These are phyloP conservation scores for Lotus japonicus DNA, from an alignment of 306 rosid species.

Conservation along the genomic window DNA sequence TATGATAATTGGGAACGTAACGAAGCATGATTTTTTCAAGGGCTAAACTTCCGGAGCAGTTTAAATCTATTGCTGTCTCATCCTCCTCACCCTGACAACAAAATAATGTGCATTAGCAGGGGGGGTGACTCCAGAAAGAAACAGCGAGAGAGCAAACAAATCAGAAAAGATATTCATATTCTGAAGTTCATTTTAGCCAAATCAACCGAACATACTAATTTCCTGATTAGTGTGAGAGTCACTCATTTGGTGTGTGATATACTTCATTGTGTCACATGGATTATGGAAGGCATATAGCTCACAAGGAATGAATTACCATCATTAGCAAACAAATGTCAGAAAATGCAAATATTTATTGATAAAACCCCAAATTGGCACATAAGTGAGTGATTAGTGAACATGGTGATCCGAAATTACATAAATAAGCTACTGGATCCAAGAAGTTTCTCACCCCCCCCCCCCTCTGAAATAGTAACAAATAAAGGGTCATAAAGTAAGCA, in stretches of 20 bases:
- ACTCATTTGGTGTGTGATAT: not conserved
- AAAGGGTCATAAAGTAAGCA: not conserved
- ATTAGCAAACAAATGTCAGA: not conserved
- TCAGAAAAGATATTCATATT: not conserved
- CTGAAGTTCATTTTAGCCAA: not conserved
- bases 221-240: not conserved
- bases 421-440: constrained; percentile 14
- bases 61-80: constrained; percentile 78
- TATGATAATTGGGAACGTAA: constrained; percentile 64
- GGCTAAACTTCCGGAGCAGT: constrained; percentile 77
- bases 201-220: constrained; percentile 4
- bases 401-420: not conserved
- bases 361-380: not conserved
- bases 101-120: constrained; percentile 13
- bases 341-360: constrained; percentile 3
- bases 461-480: not conserved
- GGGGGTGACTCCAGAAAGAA: too few relatives aligned
- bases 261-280: not conserved
- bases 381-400: not conserved
- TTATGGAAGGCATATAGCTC: not conserved
- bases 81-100: constrained; percentile 75
- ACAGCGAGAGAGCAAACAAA: too few relatives aligned
- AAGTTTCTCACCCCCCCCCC: not conserved
- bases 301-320: not conserved
- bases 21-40: constrained; percentile 67